A percentile compares a stretch with the other conserved stretches of the same genome.
phyloP scores from a whole-genome alignment of 2,329 filamentous ascomycete species.

The Dothideomycetes sp. region DNA sequence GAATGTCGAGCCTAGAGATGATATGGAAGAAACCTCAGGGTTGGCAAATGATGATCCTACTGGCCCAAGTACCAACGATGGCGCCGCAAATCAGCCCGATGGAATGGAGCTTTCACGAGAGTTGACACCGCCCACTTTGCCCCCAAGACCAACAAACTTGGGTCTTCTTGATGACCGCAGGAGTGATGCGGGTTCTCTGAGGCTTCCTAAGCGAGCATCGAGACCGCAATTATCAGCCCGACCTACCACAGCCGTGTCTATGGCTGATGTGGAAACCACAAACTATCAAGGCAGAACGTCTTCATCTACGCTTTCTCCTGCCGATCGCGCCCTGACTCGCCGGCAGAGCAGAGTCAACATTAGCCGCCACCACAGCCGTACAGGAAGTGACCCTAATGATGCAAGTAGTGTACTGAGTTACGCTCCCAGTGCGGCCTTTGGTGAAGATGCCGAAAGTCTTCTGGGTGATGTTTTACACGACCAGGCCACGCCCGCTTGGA shows the following conservation, averaged over 20 bases:
- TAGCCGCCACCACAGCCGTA: constrained; percentile 32
- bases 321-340: constrained; percentile 24
- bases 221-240: constrained; percentile 42
- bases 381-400: constrained; percentile 49
- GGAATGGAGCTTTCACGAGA: constrained; percentile 16
- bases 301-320: constrained; percentile 15
- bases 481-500: constrained; percentile 57
- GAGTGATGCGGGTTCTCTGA: constrained; percentile 17
- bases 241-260: constrained; percentile 75
- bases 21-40: not conserved
- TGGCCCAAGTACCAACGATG: not conserved
- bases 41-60: not conserved
- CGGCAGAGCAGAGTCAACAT: constrained; percentile 27
- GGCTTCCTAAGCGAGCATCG: constrained; percentile 23
- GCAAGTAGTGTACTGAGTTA: constrained; percentile 56
- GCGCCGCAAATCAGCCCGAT: not conserved
- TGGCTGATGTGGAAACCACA: constrained; percentile 68
- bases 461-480: constrained; percentile 59
- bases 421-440: constrained; percentile 50
- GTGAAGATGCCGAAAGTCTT: constrained; percentile 70
- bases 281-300: constrained; percentile 49
- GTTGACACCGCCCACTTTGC: constrained; percentile 24
- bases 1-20: too few species aligned
- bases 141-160: constrained; percentile 20
- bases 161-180: constrained; percentile 18